Percentiles rank a stretch among this genome's conserved stretches.
phyloP scores from a whole-genome alignment of 179 eudicot species.

The Silene noctiflora region DNA sequence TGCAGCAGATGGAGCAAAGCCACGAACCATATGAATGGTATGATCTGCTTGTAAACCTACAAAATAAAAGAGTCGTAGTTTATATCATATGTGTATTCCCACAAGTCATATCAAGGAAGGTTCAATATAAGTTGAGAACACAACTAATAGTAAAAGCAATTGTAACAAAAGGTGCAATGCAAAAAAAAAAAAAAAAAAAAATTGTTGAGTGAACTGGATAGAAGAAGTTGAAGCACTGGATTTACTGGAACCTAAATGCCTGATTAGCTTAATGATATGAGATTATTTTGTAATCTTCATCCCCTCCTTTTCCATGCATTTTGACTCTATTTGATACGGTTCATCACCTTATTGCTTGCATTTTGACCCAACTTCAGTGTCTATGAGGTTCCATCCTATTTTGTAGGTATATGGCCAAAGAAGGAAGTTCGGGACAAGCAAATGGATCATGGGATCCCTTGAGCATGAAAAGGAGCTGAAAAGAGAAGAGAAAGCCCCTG shows the following conservation, averaged over 20 bases:
- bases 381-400: too few species aligned
- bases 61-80: slow-evolving; percentile 2
- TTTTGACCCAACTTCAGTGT: too few species aligned
- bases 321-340: too few species aligned
- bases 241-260: neutral
- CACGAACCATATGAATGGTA: slow-evolving; percentile 93
- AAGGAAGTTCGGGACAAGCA: too few species aligned
- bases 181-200: neutral
- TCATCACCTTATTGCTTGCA: too few species aligned
- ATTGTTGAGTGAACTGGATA: neutral
- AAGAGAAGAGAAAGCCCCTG: too few species aligned
- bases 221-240: neutral
- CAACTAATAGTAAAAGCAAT: neutral
- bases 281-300: too few species aligned
- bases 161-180: neutral
- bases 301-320: too few species aligned
- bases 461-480: too few species aligned
- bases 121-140: neutral
- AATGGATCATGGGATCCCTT: too few species aligned
- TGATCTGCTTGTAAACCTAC: slow-evolving; percentile 87
- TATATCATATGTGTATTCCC: neutral
- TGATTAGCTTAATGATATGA: too few species aligned
- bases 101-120: neutral
- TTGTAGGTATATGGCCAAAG: too few species aligned
- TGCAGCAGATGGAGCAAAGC: slow-evolving; percentile 58